A percentile compares a stretch with the other conserved stretches of the same genome.
These are phyloP conservation scores for Aspergillus sp. DNA, from an alignment of 2,329 filamentous ascomycete species.

Conservation along the genomic window DNA sequence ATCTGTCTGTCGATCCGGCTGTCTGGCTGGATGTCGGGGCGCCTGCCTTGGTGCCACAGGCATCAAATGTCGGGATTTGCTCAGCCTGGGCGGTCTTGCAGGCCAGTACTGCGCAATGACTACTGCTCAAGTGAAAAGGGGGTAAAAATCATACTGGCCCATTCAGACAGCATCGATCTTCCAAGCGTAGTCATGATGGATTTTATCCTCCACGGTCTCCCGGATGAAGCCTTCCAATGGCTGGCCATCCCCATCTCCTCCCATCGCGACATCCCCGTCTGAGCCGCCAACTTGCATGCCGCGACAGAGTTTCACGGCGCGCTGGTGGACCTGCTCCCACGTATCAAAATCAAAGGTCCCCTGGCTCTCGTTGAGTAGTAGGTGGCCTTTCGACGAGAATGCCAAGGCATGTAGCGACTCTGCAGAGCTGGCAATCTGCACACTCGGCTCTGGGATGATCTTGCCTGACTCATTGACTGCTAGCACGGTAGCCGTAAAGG, in stretches of 20 bases:
- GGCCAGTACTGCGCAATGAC: too few relatives aligned
- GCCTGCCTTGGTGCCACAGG: too few relatives aligned
- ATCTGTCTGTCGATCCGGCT: too few relatives aligned
- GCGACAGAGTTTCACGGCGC: constrained; percentile 59
- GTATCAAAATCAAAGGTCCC: constrained; percentile 66
- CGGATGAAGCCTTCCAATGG: constrained; percentile 54
- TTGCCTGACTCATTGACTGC: constrained; percentile 43
- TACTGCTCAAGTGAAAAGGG: too few relatives aligned
- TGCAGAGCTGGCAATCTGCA: constrained; percentile 53
- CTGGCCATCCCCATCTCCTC: constrained; percentile 33
- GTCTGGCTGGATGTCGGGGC: too few relatives aligned
- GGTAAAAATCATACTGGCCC: not conserved
- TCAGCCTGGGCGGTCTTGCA: too few relatives aligned
- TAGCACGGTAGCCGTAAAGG: constrained; percentile 58
- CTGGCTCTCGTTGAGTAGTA: constrained; percentile 73
- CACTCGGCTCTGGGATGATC: constrained; percentile 54
- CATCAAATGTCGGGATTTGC: too few relatives aligned
- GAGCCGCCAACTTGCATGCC: constrained; percentile 30
- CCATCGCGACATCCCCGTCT: constrained; percentile 38
- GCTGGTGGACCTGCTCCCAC: constrained; percentile 63
- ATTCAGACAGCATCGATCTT: constrained; percentile 29
- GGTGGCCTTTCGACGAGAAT: constrained; percentile 64
- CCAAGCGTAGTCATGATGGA: constrained; percentile 35
- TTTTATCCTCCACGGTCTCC: constrained; percentile 52
- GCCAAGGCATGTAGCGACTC: constrained; percentile 73